phyloP scores from a whole-genome alignment of 805 yeast species.

The Barnettozyma sucrosica region DNA sequence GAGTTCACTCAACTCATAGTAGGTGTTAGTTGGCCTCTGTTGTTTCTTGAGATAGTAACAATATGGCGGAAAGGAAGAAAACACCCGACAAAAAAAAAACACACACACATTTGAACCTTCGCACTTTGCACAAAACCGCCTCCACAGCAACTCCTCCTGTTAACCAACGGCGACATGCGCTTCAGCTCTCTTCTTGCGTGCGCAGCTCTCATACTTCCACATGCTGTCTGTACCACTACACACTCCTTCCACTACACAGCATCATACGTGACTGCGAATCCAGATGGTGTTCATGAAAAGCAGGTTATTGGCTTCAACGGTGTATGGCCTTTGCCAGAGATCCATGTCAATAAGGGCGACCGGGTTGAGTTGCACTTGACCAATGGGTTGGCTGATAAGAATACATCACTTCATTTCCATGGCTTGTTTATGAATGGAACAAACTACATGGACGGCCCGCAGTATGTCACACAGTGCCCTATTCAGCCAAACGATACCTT shows the following conservation, averaged over 20 bases:
- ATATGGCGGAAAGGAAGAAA: neutral
- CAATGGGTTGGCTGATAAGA: conserved; percentile 48
- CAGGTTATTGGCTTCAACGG: conserved; percentile 62
- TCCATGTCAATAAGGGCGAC: conserved; percentile 62
- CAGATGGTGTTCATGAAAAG: conserved; percentile 56
- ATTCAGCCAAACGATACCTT: conserved; percentile 62
- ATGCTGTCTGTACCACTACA: conserved; percentile 27
- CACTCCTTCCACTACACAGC: conserved; percentile 55
- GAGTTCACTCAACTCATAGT: too few relatives aligned
- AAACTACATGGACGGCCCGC: conserved; percentile 71
- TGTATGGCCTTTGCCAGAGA: conserved; percentile 68
- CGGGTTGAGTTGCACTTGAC: conserved; percentile 51
- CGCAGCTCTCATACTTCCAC: conserved; percentile 4
- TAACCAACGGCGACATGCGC: neutral
- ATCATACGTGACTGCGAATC: conserved; percentile 56
- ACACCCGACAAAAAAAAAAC: neutral
- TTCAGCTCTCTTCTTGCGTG: neutral
- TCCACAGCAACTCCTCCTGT: neutral
- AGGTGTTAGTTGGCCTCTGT: too few relatives aligned
- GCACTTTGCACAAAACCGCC: neutral
- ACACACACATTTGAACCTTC: neutral
- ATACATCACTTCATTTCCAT: conserved; percentile 72
- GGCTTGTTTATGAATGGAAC: conserved; percentile 66
- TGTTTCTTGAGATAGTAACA: too few relatives aligned
- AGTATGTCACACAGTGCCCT: conserved; percentile 76